These are phyloP conservation scores for Beauveria scarabaeidicola DNA, from an alignment of 2,329 filamentous ascomycete species.

Conservation along the genomic window DNA sequence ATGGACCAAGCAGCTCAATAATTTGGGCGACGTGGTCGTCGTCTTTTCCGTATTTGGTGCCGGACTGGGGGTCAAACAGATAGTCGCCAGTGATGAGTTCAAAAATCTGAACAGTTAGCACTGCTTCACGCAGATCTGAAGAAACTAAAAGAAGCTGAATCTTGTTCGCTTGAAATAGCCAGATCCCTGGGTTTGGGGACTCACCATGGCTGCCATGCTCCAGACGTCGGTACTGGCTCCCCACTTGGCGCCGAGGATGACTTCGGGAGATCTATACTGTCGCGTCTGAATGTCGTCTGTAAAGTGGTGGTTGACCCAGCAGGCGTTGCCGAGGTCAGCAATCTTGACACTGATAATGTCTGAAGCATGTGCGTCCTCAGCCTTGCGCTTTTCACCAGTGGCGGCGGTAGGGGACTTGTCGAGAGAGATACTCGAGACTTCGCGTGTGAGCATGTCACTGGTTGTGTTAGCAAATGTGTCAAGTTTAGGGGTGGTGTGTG, in stretches of 20 bases:
- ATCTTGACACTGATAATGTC: constrained; percentile 98
- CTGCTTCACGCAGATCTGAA: neutral
- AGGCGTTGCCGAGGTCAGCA: constrained; percentile 94
- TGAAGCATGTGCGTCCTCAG: constrained; percentile 46
- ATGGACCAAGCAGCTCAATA: constrained; percentile 88
- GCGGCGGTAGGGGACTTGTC: constrained; percentile 58
- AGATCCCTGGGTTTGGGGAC: neutral
- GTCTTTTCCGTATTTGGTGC: constrained; percentile 98
- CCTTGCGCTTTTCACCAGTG: constrained; percentile 53
- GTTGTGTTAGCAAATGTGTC: constrained; percentile 10
- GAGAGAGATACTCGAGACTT: constrained; percentile 90
- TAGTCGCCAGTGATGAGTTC: constrained; percentile 98
- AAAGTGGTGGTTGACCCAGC: constrained; percentile 98
- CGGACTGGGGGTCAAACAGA: constrained; percentile 94
- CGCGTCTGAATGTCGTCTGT: constrained; percentile 98
- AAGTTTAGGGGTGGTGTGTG: neutral
- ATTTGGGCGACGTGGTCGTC: constrained; percentile 99
- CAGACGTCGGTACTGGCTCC: constrained; percentile 98
- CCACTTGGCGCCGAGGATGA: constrained; percentile 95
- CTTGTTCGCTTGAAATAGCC: no score
- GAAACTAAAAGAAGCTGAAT: no score
- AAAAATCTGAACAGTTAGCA: constrained; percentile 58
- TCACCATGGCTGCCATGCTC: constrained; percentile 99
- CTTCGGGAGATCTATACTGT: constrained; percentile 94
- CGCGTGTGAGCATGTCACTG: constrained; percentile 81